Conservation (phyloP, 2,329 filamentous ascomycete species). For the Talaromyces sp. region DNA sequence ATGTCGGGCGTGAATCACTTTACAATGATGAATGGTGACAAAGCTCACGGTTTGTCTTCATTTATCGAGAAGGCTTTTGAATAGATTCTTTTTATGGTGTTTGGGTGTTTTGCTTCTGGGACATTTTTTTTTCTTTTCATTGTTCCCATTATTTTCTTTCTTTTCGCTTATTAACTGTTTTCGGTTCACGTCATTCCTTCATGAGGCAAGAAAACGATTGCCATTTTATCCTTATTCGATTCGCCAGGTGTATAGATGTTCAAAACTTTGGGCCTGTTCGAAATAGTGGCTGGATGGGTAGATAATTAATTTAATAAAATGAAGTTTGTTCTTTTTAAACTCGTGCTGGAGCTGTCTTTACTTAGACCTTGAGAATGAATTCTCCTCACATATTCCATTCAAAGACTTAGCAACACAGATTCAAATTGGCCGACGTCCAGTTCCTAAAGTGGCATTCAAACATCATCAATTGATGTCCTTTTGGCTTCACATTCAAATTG, state of each 20-base stretch:
- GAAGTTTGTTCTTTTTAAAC: not conserved
- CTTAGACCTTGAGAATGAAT: not conserved
- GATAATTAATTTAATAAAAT: not conserved
- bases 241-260: not conserved
- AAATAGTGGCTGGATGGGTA: not conserved
- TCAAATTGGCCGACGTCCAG: not conserved
- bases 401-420: too few relatives aligned
- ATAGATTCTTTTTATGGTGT: not conserved
- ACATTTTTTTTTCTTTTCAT: not conserved
- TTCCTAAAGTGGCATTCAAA: not conserved
- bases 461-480: too few relatives aligned
- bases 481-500: too few relatives aligned
- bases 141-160: not conserved
- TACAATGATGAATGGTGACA: constrained; percentile 17
- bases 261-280: not conserved
- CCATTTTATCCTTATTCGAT: not conserved
- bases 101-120: not conserved
- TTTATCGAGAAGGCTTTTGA: constrained; percentile 12
- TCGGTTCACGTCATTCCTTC: not conserved
- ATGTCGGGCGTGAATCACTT: constrained; percentile 32
- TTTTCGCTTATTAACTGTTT: too few relatives aligned
- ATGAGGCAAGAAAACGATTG: not conserved
- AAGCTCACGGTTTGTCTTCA: constrained; percentile 7
- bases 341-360: not conserved
- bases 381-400: too few relatives aligned